Evolutionary conservation across 2,329 filamentous ascomycete genomes (phyloP), one percentile per base, ranked within the genome.

Genomic region (Monilinia polystroma): DNA sequence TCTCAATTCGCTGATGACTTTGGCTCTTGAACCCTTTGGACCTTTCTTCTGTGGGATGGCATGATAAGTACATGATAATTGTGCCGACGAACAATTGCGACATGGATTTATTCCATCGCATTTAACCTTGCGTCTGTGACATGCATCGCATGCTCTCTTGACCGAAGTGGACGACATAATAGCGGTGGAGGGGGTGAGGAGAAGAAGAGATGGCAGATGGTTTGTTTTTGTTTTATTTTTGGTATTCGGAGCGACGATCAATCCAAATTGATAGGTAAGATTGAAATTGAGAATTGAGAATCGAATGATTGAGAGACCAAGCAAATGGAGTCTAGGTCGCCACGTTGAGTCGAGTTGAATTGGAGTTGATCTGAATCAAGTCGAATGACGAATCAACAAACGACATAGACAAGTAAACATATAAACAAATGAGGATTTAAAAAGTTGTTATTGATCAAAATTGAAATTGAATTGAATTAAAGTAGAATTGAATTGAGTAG

Each of bases 21-120:
- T 92, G 62, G 90, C 90, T 68, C 88, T 81, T 43, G 87, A 90
- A 70, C 89, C 89, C 78, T 91, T 91, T 54, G 89, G 89, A 1
- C 89, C 89, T 77, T 91, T 91, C 80, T 91, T 91, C 79, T 90
- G 89, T 1, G 88, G 88, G 47, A 91, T 86, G 45, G 88, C 87
- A 79, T 90, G 88, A 82, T 91, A 92, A 41, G 88, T 91, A 81
- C 89, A 92, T 16, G 83, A 81, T 23, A 91, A 81, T 73, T 87
- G 83, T 8, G 89, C 87, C 10, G 87, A 85, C 16, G 83, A 82
- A 78, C 89, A 92, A 78, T 91, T 90, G 68, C 85, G 84, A 77
- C 89, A 92, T 26, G 89, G 88, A 73, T 87, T 87, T 75, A 86
- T 81, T 67, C 88, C 87, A 74, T 90, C 87, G 75, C 89, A 91